A percentile compares a stretch with the other conserved stretches of the same genome.
Conservation (phyloP, 108 stramenopile genomes). For the Licmophora abbreviata region DNA sequence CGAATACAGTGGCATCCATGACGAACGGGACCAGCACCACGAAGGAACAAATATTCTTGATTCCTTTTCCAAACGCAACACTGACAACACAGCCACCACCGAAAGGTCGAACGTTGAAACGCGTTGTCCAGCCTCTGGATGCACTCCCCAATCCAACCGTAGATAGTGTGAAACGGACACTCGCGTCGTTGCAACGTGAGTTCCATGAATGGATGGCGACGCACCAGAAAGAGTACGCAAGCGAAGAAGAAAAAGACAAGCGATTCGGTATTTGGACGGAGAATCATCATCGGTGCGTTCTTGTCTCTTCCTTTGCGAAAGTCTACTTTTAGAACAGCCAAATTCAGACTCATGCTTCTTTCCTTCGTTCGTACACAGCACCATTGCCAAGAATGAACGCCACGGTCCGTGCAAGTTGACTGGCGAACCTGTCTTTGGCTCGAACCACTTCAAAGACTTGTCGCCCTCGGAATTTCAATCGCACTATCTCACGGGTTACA, state of each 20-base stretch:
- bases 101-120: too few relatives aligned
- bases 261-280: slow-evolving; percentile 72
- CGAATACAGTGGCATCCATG: too few relatives aligned
- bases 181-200: slow-evolving; percentile 31
- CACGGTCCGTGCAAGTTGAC: slow-evolving; percentile 79
- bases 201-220: slow-evolving; percentile 64
- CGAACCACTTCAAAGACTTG: slow-evolving; percentile 69
- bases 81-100: too few relatives aligned
- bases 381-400: slow-evolving; percentile 50
- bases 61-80: too few relatives aligned
- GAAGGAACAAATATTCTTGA: too few relatives aligned
- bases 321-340: background rate
- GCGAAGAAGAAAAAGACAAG: slow-evolving; percentile 52
- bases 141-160: too few relatives aligned
- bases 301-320: background rate
- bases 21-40: too few relatives aligned
- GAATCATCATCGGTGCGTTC: slow-evolving; percentile 57
- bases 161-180: too few relatives aligned
- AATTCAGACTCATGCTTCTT: background rate
- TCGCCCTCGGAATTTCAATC: slow-evolving; percentile 65
- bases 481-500: slow-evolving; percentile 70
- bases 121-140: too few relatives aligned
- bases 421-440: slow-evolving; percentile 71
- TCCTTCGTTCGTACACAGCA: slow-evolving; percentile 21
- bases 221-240: slow-evolving; percentile 55